Percentiles rank a stretch among this genome's conserved stretches.
These are phyloP conservation scores for Yarrowia keelungensis DNA, from an alignment of 805 yeast species.

Conservation along the genomic window DNA sequence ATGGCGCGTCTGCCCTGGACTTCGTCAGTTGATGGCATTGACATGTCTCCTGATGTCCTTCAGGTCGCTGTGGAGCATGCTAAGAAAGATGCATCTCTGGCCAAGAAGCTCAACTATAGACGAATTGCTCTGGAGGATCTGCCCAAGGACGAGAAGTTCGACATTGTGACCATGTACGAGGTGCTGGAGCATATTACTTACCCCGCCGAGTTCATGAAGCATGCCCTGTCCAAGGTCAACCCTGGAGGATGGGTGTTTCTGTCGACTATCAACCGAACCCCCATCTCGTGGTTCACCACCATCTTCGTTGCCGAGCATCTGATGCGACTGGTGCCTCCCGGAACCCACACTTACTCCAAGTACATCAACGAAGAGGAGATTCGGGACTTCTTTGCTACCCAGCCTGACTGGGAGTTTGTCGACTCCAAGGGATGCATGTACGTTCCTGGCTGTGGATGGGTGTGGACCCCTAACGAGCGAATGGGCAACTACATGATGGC, in stretches of 20 bases:
- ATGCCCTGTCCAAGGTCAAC: conserved; percentile 70
- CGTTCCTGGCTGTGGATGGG: conserved; percentile 87
- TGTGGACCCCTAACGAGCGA: conserved; percentile 57
- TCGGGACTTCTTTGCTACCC: conserved; percentile 64
- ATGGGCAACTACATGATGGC: conserved; percentile 93
- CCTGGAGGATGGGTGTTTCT: conserved; percentile 86
- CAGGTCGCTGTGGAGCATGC: conserved; percentile 79
- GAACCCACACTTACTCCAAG: conserved; percentile 88
- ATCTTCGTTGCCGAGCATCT: conserved; percentile 88
- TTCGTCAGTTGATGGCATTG: conserved; percentile 76
- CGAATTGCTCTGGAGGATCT: conserved; percentile 68
- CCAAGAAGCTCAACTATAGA: conserved; percentile 63
- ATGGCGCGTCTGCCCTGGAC: conserved; percentile 75
- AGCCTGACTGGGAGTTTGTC: conserved; percentile 62
- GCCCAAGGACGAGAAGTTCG: conserved; percentile 58
- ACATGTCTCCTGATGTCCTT: conserved; percentile 81
- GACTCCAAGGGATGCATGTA: conserved; percentile 80
- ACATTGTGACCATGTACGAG: conserved; percentile 89
- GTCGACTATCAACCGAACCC: conserved; percentile 91
- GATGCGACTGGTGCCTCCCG: conserved; percentile 81
- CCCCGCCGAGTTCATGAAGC: conserved; percentile 75
- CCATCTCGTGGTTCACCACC: conserved; percentile 88
- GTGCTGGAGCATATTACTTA: conserved; percentile 92
- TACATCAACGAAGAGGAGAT: conserved; percentile 82
- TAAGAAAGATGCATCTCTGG: conserved; percentile 66